Evolutionary conservation across 1,139 yeast species (phyloP), one percentile per base, ranked within the genome.

Genomic region (Suhomyces panamericanus): DNA sequence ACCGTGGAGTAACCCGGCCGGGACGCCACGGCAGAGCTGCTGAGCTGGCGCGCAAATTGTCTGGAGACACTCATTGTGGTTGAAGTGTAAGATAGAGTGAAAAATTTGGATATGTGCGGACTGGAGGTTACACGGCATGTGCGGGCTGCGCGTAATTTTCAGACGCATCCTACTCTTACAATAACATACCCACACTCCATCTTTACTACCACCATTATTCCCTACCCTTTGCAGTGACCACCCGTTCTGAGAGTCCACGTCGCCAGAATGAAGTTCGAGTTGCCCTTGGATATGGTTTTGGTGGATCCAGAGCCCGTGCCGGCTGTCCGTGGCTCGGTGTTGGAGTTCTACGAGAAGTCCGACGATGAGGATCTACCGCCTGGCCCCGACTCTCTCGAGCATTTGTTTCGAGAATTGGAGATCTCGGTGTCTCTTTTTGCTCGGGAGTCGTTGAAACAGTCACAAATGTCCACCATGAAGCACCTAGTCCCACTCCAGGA

Each of bases 1-100:
- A 87, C 91, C 37, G 88, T 78, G 39, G 95, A 85, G 62, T 84
- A 83, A 1, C 88, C 95, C 8, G 89, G 78, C 58, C 81, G 87
- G 35, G 73, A 59, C 17, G 64, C 59, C 6, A 61, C 60, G 1
- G 67, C 46, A 17, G 76, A 60, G 46, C 67, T 62, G 27, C 84
- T 76, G 58, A 82, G 79, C 39, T 57, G 62, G 66, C 84, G 81
- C 24, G 62, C 51, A 49, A 63, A 58, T 15, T 41, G 36, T 36
- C 37, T 36, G 26, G 44, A 16, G 15, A 36, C 26, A 22, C 31
- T 35, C 39, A 41, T 35, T 26, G 17, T 27, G 34, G 34, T 30
- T 32, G 22, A 3, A 11, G 15, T 14, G 24, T 8, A 29, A 31
- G 20, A 15, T 29, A 27, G 16, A 24, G 39, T 34, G 41, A 41